Base-by-base conservation (phyloP, 1,139 yeast genomes). In the Wickerhamomyces sp. region DNA sequence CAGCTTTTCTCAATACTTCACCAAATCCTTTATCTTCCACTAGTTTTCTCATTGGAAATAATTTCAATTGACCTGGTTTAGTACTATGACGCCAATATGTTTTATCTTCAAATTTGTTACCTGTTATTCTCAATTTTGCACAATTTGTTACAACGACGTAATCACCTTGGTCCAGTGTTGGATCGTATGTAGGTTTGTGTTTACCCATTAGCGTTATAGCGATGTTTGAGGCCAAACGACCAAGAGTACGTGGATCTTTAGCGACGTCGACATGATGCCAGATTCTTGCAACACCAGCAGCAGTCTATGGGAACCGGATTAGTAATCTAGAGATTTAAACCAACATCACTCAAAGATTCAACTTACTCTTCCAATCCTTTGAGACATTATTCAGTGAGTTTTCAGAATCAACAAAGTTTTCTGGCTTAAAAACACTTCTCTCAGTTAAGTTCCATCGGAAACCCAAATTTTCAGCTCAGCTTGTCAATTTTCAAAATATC, bases 201-300 rank as follows among this genome's bases (percentile, higher is more conserved):
- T 94, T 94, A 15, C 99, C 99, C 71, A 88, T 90, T 44, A 94
- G 75, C 0, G 95, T 83, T 34, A 81, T 72, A 34, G 99, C 98
- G 48, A 93, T 89, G 49, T 83, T 76, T 1, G 95, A 75, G 3
- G 99, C 99, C 48, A 94, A 68, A 60, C 99, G 84, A 64, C 99
- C 99, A 43, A 94, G 69, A 0, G 97, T 83, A 60, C 99, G 78
- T 37, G 73, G 68, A 48, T 93, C 99, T 41, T 80, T 76, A 15
- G 96, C 89, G 42, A 89, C 79, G 62, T 93, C 98, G 34, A 94
- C 87, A 62, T 91, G 96, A 63, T 91, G 98, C 99, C 99, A 93
- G 40, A 85, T 76, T 55, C 96, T 76, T 40, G 96, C 85, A 57
- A 87, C 81, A 7, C 95, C 89, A 31, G 84, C 50, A 2, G 58